phyloP scores from a whole-genome alignment of 208 protist species.

The Acanthamoeba lenticulata region DNA sequence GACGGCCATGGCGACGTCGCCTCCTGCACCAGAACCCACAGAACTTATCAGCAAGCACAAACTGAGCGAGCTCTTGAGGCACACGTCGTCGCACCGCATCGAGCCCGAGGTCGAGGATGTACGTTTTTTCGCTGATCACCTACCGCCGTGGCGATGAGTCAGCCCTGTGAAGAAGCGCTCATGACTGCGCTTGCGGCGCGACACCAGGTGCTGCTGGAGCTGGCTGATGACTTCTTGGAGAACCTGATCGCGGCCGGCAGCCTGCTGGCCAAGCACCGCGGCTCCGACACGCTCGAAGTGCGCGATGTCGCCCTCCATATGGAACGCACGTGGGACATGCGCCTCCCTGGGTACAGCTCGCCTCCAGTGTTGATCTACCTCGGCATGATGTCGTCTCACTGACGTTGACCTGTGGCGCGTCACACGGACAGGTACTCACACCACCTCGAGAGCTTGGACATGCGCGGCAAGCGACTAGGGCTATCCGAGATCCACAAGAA shows the following conservation, averaged over 20 bases:
- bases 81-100: background rate
- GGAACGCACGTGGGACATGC: constrained; percentile 80
- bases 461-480: background rate
- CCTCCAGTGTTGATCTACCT: background rate
- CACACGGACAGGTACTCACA: background rate
- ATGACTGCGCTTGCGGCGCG: no score
- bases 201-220: constrained; percentile 77
- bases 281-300: constrained; percentile 79
- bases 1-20: background rate
- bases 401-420: background rate
- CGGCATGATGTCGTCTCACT: background rate
- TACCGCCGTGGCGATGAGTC: background rate
- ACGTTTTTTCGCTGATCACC: background rate
- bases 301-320: constrained; percentile 81
- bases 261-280: constrained; percentile 82
- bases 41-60: constrained; percentile 37
- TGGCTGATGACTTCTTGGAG: constrained; percentile 86
- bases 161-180: background rate
- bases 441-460: constrained; percentile 38
- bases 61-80: background rate
- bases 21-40: background rate
- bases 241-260: constrained; percentile 79
- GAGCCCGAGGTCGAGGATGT: constrained; percentile 30
- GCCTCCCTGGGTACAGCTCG: constrained; percentile 71
- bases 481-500: constrained; percentile 46